Evolutionary conservation across 345 rosid genomes (phyloP), one percentile per base, ranked within the genome.

Genomic region (Microthlaspi erraticum): DNA sequence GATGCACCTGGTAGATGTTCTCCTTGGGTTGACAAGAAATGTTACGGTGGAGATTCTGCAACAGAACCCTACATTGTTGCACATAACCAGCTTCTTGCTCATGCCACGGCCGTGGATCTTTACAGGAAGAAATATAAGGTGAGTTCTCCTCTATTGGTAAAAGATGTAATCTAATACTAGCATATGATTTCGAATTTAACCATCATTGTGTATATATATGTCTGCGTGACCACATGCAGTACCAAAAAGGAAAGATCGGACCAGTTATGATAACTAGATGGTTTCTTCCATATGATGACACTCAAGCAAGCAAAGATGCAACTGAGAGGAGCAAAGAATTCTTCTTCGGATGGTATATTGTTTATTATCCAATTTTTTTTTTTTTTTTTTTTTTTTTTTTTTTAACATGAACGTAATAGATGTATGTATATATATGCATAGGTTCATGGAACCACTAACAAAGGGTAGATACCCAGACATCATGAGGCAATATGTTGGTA

Each of bases 1-100:
- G 53, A 70, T 44, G 84, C 87, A 11, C 85, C 83, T 0, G 84
- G 84, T 1, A 48, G 83, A 31, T 83, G 87, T 69, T 81, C 87
- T 5, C 20, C 31, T 13, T 70, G 55, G 54, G 9, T 52, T 16
- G 19, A 65, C 6, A 0, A 2, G 1, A 23, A 4, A 31, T 80
- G 83, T 41, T 8, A 16, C 3, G 73, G 44, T 1, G 82, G 80
- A 11, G 34, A 77, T 31, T 80, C 80, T 5, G 43, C 33, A 26
- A 66, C 60, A 3, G 77, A 73, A 31, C 77, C 72, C 0, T 73
- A 66, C 6, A 19, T 36, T 0, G 66, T 57, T 49, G 64, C 77
- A 41, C 72, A 73, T 34, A 9, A 58, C 45, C 65, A 58, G 10
- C 72, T 73, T 66, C 60, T 73, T 39, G 72, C 77, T 49, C 77